These are phyloP conservation scores for Aegilops sharonensis DNA, from an alignment of 176 grass and related monocot species.

Conservation along the genomic window DNA sequence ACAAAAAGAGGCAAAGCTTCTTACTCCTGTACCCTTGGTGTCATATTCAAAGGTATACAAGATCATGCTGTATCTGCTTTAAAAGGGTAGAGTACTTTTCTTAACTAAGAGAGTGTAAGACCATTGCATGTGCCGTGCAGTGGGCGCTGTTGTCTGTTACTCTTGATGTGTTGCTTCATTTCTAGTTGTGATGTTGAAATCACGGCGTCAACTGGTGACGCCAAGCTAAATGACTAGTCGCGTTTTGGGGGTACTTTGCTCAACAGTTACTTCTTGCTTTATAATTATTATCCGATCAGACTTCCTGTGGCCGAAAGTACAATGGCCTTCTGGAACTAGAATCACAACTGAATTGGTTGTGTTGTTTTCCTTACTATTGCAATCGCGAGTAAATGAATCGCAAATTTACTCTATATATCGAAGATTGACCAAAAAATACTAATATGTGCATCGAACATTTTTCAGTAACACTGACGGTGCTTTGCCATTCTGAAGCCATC, in stretches of 20 bases:
- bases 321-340: background rate
- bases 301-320: constrained; percentile 16
- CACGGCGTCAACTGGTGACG: background rate
- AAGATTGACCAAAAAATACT: background rate
- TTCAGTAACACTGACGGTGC: background rate
- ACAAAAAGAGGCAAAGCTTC: background rate
- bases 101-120: background rate
- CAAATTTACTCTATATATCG: background rate
- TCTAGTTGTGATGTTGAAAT: constrained; percentile 15
- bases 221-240: background rate
- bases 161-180: constrained; percentile 16
- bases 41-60: background rate
- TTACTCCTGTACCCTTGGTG: background rate
- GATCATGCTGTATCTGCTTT: background rate
- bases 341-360: background rate
- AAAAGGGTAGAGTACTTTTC: background rate
- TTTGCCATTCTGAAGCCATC: background rate
- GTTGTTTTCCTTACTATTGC: background rate
- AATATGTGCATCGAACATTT: background rate
- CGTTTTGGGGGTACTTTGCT: constrained; percentile 3
- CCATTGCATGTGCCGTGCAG: constrained; percentile 6
- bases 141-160: constrained; percentile 18
- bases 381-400: background rate
- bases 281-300: background rate
- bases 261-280: background rate